Percentiles rank a stretch among this genome's conserved stretches.
Conservation (phyloP, 2,329 filamentous ascomycete species). For the Paecilomyces niveus region DNA sequence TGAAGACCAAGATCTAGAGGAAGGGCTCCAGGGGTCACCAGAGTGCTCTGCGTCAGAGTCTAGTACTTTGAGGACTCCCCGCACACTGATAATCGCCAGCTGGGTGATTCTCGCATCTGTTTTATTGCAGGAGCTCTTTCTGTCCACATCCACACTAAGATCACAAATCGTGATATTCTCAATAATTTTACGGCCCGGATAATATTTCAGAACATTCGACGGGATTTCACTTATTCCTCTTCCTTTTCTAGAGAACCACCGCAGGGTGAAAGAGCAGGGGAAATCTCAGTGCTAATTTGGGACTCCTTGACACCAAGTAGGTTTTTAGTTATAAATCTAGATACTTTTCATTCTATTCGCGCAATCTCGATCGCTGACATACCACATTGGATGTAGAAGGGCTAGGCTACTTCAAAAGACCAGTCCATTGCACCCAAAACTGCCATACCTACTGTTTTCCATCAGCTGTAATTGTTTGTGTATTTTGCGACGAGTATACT, state of each 20-base stretch:
- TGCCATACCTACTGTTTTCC: constrained; percentile 22
- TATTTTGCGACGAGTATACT: constrained; percentile 27
- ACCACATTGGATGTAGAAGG: constrained; percentile 14
- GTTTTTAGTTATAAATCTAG: constrained; percentile 9
- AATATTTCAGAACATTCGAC: not conserved
- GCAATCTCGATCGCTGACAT: not conserved
- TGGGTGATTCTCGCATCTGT: not conserved
- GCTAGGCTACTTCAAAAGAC: constrained; percentile 32
- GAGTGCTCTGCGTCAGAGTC: not conserved
- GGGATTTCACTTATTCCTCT: not conserved
- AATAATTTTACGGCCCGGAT: not conserved
- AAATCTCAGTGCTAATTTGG: not conserved
- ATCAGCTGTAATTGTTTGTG: constrained; percentile 36
- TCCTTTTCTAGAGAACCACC: not conserved
- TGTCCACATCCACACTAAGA: not conserved
- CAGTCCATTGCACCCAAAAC: not conserved
- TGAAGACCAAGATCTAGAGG: not conserved
- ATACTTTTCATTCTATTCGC: too few relatives aligned
- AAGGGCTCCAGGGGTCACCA: not conserved
- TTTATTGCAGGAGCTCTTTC: not conserved
- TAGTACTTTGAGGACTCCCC: not conserved
- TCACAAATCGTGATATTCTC: not conserved
- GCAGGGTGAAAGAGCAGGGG: not conserved
- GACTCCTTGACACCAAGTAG: not conserved
- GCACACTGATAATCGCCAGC: not conserved